Conservation (phyloP, 2,329 filamentous ascomycete species). For the Hypoxylon sp. region DNA sequence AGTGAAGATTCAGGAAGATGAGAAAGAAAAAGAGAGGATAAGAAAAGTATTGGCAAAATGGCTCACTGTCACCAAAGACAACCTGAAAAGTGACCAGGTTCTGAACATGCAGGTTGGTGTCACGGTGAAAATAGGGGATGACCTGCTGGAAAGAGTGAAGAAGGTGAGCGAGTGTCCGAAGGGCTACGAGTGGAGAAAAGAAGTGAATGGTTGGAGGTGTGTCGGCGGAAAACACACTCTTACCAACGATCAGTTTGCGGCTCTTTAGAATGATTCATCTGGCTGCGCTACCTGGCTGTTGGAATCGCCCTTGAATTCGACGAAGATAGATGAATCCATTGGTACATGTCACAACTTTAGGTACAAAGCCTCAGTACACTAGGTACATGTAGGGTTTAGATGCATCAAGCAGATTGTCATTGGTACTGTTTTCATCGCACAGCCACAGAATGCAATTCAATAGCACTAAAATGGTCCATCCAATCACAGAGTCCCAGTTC, state of each 20-base stretch:
- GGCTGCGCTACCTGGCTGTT: background rate
- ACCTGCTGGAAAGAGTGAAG: slow-evolving; percentile 6
- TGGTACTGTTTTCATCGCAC: background rate
- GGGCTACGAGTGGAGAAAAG: slow-evolving; percentile 13
- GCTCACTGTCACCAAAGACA: background rate
- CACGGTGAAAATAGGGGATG: background rate
- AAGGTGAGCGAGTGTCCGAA: background rate
- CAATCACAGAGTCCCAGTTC: slow-evolving; percentile 26
- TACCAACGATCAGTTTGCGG: slow-evolving; percentile 5
- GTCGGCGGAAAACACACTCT: slow-evolving; percentile 1
- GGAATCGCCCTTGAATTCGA: background rate
- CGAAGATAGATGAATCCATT: background rate
- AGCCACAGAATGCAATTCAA: background rate
- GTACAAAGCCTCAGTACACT: no score
- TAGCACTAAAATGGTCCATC: slow-evolving; percentile 15
- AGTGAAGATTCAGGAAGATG: no score
- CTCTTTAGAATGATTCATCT: background rate
- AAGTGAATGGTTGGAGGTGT: slow-evolving; percentile 13
- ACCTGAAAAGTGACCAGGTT: background rate
- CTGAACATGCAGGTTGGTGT: background rate
- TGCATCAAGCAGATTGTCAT: background rate
- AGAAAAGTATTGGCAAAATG: slow-evolving; percentile 3
- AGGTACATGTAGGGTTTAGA: background rate
- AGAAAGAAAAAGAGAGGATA: background rate
- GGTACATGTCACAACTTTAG: background rate